Percentiles rank a stretch among this genome's conserved stretches.
Conservation (phyloP, 2,329 filamentous ascomycete species). For the Huntiella savannae region DNA sequence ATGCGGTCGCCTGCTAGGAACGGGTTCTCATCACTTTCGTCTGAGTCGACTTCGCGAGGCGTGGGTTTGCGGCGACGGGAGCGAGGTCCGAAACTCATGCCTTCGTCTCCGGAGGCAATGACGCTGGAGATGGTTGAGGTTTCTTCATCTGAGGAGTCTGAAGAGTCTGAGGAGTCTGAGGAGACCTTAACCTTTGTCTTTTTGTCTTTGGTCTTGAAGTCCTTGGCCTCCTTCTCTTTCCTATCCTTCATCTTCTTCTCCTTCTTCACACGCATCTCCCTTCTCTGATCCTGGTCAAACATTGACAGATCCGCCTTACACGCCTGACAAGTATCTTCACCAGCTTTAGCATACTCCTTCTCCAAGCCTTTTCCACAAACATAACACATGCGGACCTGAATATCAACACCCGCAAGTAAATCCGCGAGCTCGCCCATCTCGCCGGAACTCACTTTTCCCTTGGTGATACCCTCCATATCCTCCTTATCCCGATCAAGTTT, state of each 20-base stretch:
- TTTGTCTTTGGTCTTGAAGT: constrained; percentile 13
- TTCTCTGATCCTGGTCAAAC: constrained; percentile 30
- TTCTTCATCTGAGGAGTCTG: constrained; percentile 33
- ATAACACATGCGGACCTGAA: constrained; percentile 61
- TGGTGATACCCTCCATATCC: constrained; percentile 25
- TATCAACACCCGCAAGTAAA: constrained; percentile 66
- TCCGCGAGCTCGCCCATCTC: constrained; percentile 73
- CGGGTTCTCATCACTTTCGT: neutral
- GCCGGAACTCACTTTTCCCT: constrained; percentile 28
- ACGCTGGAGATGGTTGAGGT: constrained; percentile 37
- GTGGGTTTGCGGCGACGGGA: constrained; percentile 19
- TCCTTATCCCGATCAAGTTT: constrained; percentile 81
- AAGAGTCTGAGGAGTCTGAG: constrained; percentile 52
- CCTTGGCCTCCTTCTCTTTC: constrained; percentile 14
- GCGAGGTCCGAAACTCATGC: neutral
- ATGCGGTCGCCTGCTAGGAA: constrained; percentile 20
- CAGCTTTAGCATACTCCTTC: constrained; percentile 23
- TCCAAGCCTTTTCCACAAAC: constrained; percentile 58
- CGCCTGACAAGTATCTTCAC: constrained; percentile 43
- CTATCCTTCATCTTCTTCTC: constrained; percentile 18
- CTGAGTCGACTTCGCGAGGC: constrained; percentile 6
- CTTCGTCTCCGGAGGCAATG: constrained; percentile 30
- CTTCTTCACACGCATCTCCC: constrained; percentile 22
- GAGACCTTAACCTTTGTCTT: constrained; percentile 30
- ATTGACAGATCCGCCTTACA: constrained; percentile 59